Evolutionary conservation across 768 basidiomycete species (phyloP), one percentile per base, ranked within the genome.

Genomic region (Piloderma croceum): DNA sequence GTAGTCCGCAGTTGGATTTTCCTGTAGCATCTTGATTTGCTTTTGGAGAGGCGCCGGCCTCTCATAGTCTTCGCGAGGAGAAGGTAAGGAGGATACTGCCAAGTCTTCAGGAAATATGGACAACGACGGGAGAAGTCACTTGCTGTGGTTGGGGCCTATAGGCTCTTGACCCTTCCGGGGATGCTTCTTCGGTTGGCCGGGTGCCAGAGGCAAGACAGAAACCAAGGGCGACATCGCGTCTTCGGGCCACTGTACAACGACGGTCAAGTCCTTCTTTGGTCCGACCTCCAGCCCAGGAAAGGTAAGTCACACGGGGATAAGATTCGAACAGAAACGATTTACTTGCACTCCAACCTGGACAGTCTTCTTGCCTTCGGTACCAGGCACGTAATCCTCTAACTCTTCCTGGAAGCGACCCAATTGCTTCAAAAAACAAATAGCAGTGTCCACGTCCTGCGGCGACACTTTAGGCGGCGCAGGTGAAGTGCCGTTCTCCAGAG

Each of bases 1-100:
- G 25, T 40, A 40, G 22, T 40, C 39, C 27, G 39, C 39, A 2
- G 29, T 12, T 11, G 39, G 39, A 22, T 40, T 40, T 20, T 22
- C 29, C 21, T 40, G 39, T 9, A 40, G 39, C n/a, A 21, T 21
- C 20, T 17, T 32, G 24, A 40, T 40, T 27, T 40, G 39, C 24
- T 32, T 20, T 15, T 29, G 10, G 27, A 29, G 27, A 29, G 27
- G 10, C 9, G 27, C 10, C 15, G 27, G 9, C 10, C 15, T 9
- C 15, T 9, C 15, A 15, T 29, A 29, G 3, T 31, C 13, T 18
- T 35, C 19, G 9, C 7, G 19, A 20, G 17, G 34, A 9, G 34
- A 10, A 10, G 34, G 34, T 35, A 13, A 18, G 9, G 11, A 29
- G 27, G 27, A 29, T 29, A 15, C 27, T 29, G 9, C 15, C n/a